Percentiles rank a stretch among this genome's conserved stretches.
phyloP scores from a whole-genome alignment of 805 yeast species.

The Yarrowia sp. region DNA sequence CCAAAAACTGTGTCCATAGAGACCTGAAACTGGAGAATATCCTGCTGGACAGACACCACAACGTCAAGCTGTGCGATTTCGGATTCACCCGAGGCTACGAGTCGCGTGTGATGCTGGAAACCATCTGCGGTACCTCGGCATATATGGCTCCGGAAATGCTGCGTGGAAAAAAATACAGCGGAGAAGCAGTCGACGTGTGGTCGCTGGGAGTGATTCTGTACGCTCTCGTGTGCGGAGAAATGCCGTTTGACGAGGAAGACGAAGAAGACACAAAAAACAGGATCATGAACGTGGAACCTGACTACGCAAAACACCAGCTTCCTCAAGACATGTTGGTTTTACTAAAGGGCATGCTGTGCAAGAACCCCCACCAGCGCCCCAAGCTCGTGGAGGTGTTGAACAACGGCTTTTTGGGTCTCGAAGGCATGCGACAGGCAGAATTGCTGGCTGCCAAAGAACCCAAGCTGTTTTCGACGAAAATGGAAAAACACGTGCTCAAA shows the following conservation, averaged over 20 bases:
- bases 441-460: conserved; percentile 50
- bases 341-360: conserved; percentile 62
- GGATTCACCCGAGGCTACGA: conserved; percentile 88
- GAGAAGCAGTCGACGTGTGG: conserved; percentile 86
- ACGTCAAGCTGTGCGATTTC: conserved; percentile 86
- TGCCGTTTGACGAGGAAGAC: conserved; percentile 90
- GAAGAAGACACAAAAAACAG: conserved; percentile 64
- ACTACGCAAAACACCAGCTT: conserved; percentile 19
- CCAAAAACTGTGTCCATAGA: conserved; percentile 79
- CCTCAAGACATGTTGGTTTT: conserved; percentile 58
- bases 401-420: conserved; percentile 59
- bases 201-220: conserved; percentile 87
- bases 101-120: conserved; percentile 65
- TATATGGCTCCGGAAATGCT: conserved; percentile 97
- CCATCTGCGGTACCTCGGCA: conserved; percentile 92
- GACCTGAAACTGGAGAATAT: conserved; percentile 81
- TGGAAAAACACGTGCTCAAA: conserved; percentile 69
- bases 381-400: conserved; percentile 58
- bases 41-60: conserved; percentile 77
- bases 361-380: conserved; percentile 72
- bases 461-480: conserved; percentile 61
- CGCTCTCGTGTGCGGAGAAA: conserved; percentile 80
- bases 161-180: conserved; percentile 71
- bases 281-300: conserved; percentile 56
- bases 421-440: conserved; percentile 55